These are phyloP conservation scores for Neurospora discreta DNA, from an alignment of 495 filamentous ascomycete species.

Conservation along the genomic window DNA sequence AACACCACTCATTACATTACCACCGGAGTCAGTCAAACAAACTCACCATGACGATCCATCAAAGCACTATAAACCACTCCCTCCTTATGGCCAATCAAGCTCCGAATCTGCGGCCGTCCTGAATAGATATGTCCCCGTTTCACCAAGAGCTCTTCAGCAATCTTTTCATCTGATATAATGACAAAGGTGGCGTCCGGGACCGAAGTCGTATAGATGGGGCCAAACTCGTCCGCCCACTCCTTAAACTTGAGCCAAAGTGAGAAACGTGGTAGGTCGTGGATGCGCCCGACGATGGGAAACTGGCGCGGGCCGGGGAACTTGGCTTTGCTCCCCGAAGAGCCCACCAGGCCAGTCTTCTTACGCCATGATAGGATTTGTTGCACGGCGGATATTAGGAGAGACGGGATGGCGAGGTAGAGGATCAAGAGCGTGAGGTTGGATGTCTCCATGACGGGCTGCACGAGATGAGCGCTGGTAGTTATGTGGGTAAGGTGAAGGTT, in stretches of 20 bases:
- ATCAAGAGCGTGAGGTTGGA: constrained; percentile 20
- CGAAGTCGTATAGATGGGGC: constrained; percentile 43
- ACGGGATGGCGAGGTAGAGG: constrained; percentile 34
- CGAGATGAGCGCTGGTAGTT: not conserved
- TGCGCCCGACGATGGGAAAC: constrained; percentile 37
- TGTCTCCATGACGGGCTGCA: constrained; percentile 12
- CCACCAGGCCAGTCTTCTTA: constrained; percentile 10
- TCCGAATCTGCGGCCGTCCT: constrained; percentile 37
- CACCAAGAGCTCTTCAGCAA: constrained; percentile 44
- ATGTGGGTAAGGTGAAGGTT: not conserved
- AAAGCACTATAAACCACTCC: constrained; percentile 35
- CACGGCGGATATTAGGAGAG: constrained; percentile 30
- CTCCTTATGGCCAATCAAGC: constrained; percentile 36
- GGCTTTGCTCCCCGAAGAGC: not conserved
- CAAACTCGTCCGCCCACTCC: constrained; percentile 44
- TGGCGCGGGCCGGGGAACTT: constrained; percentile 33
- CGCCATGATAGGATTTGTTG: constrained; percentile 29
- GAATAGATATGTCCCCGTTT: constrained; percentile 44
- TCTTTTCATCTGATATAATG: constrained; percentile 43
- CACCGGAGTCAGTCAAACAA: no score
- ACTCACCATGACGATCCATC: constrained; percentile 40
- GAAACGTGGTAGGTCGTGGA: constrained; percentile 40
- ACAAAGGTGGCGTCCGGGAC: constrained; percentile 39
- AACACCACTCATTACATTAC: no score
- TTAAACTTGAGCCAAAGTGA: constrained; percentile 45